phyloP scores from a whole-genome alignment of 768 basidiomycete genomes.

The Macrolepiota albuminosa region DNA sequence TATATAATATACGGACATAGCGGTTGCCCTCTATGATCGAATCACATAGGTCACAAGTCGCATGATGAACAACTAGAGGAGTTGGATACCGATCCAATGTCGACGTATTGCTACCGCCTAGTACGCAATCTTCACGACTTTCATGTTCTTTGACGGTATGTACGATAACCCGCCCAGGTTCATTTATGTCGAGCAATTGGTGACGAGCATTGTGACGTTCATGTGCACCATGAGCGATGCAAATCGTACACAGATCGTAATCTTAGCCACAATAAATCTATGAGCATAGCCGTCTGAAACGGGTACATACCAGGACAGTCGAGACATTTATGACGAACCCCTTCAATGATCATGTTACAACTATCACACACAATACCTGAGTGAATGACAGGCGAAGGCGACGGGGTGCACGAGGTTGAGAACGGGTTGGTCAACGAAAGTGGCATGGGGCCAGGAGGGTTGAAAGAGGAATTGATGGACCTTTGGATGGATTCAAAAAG shows the following conservation, averaged over 20 bases:
- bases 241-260: slow-evolving; percentile 66
- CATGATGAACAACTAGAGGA: slow-evolving; percentile 45
- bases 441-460: neutral
- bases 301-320: slow-evolving; percentile 58
- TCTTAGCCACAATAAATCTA: slow-evolving; percentile 33
- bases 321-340: slow-evolving; percentile 75
- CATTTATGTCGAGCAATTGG: slow-evolving; percentile 64
- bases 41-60: slow-evolving; percentile 76
- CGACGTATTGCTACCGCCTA: neutral
- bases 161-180: slow-evolving; percentile 60
- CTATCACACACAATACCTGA: slow-evolving; percentile 58
- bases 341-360: slow-evolving; percentile 54
- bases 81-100: slow-evolving; percentile 6
- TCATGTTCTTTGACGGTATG: slow-evolving; percentile 51
- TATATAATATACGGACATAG: slow-evolving; percentile 46
- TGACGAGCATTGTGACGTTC: slow-evolving; percentile 59
- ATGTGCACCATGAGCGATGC: slow-evolving; percentile 44
- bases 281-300: neutral
- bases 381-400: slow-evolving; percentile 41
- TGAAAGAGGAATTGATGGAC: neutral
- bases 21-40: slow-evolving; percentile 64
- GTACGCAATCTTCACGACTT: slow-evolving; percentile 20
- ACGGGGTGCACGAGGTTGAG: slow-evolving; percentile 1
- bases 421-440: neutral
- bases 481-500: neutral